Evolutionary conservation across 2,329 filamentous ascomycete genomes (phyloP).

Genomic region (Akanthomyces lecanii): DNA sequence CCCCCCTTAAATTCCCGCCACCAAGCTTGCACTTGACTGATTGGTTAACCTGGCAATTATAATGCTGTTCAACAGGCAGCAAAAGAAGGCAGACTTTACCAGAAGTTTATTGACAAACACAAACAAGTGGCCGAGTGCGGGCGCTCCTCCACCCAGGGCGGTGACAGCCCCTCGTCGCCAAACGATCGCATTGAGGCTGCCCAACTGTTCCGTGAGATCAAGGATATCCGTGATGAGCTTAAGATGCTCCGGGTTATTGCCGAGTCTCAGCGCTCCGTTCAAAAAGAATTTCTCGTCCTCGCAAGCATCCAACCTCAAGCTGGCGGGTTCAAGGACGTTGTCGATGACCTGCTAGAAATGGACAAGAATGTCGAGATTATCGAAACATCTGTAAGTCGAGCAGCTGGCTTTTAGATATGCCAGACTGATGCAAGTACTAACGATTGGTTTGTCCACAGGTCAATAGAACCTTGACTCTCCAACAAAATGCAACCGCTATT

Average conservation of each 20-base stretch:
- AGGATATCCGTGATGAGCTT: constrained; percentile 25
- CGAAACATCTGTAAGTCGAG: constrained; percentile 17
- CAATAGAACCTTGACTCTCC: constrained; percentile 13
- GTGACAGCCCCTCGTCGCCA: not conserved
- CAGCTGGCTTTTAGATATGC: constrained; percentile 16
- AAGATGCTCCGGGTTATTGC: constrained; percentile 21
- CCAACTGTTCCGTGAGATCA: constrained; percentile 20
- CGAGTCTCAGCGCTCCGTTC: constrained; percentile 16
- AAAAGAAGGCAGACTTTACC: not conserved
- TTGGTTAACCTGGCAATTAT: not conserved
- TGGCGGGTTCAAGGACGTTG: not conserved
- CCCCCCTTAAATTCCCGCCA: not conserved
- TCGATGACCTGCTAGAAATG: constrained; percentile 20
- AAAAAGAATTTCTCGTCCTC: not conserved
- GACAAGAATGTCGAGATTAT: constrained; percentile 20
- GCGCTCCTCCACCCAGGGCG: not conserved
- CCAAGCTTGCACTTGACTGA: not conserved
- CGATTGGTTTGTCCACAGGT: not conserved
- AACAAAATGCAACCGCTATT: constrained; percentile 21
- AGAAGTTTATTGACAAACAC: not conserved
- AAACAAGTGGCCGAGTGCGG: not conserved
- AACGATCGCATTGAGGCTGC: constrained; percentile 2
- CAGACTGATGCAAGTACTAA: not conserved
- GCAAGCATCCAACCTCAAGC: not conserved
- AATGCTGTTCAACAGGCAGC: not conserved